Conservation (phyloP, 2,329 filamentous ascomycete genomes). For the Xylaria digitata region DNA sequence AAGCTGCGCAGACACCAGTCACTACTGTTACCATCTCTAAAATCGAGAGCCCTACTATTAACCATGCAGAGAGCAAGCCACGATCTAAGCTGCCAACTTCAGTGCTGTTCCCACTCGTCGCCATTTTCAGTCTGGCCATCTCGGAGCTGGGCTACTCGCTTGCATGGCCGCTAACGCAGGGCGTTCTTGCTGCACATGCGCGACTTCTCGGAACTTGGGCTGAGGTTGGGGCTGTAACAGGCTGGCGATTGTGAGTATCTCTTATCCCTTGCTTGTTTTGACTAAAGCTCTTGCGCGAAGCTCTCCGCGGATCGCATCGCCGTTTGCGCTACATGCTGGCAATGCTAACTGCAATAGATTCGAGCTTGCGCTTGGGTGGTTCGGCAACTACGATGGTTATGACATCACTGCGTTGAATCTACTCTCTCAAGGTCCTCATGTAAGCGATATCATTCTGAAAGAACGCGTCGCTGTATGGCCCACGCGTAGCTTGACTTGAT, state of each 20-base stretch:
- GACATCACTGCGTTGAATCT: conserved; percentile 74
- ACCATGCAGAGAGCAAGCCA: conserved; percentile 21
- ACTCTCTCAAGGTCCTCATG: conserved; percentile 79
- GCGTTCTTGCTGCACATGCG: conserved; percentile 75
- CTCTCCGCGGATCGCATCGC: conserved; percentile 3
- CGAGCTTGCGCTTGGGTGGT: conserved; percentile 80
- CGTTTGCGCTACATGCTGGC: conserved; percentile 53
- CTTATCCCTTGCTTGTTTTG: conserved; percentile 12
- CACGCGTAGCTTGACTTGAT: neutral
- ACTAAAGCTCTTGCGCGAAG: neutral
- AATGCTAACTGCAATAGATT: conserved; percentile 61
- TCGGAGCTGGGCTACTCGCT: conserved; percentile 73
- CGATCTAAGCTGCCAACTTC: conserved; percentile 56
- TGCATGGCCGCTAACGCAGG: conserved; percentile 67
- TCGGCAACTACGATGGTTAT: conserved; percentile 77
- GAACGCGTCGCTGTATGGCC: conserved; percentile 8
- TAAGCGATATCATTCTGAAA: conserved; percentile 52
- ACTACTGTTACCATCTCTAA: conserved; percentile 45
- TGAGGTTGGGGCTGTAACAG: conserved; percentile 66
- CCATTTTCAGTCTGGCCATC: conserved; percentile 68
- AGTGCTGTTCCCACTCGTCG: conserved; percentile 65
- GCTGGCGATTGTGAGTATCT: conserved; percentile 66
- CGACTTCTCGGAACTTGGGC: conserved; percentile 70
- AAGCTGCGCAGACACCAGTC: conserved; percentile 31
- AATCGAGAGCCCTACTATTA: conserved; percentile 42